Conservation (phyloP, 2,329 filamentous ascomycete species). For the Keithomyces neogunnii region DNA sequence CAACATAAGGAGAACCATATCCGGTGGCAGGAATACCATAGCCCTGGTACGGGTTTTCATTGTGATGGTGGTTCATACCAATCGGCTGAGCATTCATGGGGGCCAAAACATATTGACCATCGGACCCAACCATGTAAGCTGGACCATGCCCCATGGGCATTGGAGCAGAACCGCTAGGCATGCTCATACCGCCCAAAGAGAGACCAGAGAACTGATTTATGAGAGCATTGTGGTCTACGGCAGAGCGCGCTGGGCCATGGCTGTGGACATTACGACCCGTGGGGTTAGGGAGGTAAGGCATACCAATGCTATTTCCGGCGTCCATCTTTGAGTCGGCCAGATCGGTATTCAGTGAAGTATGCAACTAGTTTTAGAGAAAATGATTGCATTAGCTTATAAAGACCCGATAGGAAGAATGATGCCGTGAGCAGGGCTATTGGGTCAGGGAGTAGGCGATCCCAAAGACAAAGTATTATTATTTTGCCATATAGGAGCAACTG, state of each 20-base stretch:
- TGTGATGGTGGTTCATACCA: conserved; percentile 23
- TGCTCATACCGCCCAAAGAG: conserved; percentile 26
- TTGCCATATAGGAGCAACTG: too few species aligned
- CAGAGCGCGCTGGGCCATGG: conserved; percentile 20
- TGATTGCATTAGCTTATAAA: background rate
- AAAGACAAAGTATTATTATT: too few species aligned
- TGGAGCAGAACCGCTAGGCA: conserved; percentile 19
- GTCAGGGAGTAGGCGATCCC: too few species aligned
- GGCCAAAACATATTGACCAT: conserved; percentile 30
- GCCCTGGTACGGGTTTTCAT: conserved; percentile 23
- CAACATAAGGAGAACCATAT: conserved; percentile 28
- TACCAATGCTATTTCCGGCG: conserved; percentile 19
- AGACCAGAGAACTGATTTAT: conserved; percentile 29
- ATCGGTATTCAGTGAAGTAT: conserved; percentile 27
- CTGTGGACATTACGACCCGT: conserved; percentile 19
- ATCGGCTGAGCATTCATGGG: conserved; percentile 27
- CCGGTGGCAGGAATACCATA: conserved; percentile 23
- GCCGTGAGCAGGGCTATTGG: background rate
- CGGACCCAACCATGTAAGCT: conserved; percentile 28
- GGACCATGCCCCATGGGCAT: conserved; percentile 25
- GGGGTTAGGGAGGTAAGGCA: conserved; percentile 22
- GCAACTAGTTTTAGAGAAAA: conserved; percentile 11
- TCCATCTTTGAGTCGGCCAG: conserved; percentile 26
- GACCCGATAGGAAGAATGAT: background rate
- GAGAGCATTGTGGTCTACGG: conserved; percentile 21